Percentiles rank a stretch among this genome's conserved stretches.
These are phyloP conservation scores for Tribonema minus DNA, from an alignment of 108 stramenopile species.

Conservation along the genomic window DNA sequence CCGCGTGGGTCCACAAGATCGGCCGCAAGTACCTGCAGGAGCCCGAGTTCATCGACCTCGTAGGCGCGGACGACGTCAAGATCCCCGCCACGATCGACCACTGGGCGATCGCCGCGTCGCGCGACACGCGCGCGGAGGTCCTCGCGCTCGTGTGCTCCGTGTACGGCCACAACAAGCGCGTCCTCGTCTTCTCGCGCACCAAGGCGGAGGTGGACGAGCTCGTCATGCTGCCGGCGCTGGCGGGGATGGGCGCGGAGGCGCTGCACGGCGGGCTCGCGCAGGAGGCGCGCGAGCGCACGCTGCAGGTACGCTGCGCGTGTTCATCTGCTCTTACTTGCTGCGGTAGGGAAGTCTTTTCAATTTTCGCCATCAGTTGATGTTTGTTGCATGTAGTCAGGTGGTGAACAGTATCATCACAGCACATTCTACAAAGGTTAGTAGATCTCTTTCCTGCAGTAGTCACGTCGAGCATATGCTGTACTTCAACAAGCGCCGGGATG, in stretches of 20 bases:
- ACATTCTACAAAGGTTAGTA: too few species aligned
- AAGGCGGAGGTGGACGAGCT: constrained; percentile 37
- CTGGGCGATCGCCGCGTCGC: constrained; percentile 1
- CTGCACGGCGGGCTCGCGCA: constrained; percentile 97
- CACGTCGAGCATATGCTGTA: too few species aligned
- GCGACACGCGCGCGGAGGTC: constrained; percentile 12
- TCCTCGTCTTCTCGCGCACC: constrained; percentile 36
- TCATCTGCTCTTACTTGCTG: background rate
- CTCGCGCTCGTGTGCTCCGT: constrained; percentile 4
- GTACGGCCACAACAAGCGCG: constrained; percentile 4
- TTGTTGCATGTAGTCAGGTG: background rate
- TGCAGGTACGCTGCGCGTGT: constrained; percentile 32
- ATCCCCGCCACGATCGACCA: constrained; percentile 24
- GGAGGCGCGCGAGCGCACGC: constrained; percentile 89
- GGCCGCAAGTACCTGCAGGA: constrained; percentile 76
- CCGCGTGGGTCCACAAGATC: constrained; percentile 85
- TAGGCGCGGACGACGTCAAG: constrained; percentile 59
- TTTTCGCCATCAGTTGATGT: background rate
- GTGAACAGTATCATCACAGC: background rate
- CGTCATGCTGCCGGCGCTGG: constrained; percentile 9
- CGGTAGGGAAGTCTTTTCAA: background rate
- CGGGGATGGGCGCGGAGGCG: constrained; percentile 12
- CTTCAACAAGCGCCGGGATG: too few species aligned
- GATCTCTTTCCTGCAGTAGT: too few species aligned
- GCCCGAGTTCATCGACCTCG: constrained; percentile 77